Evolutionary conservation across 2,329 filamentous ascomycete genomes (phyloP), one percentile per base, ranked within the genome.

Genomic region (Xylaria polymorpha): DNA sequence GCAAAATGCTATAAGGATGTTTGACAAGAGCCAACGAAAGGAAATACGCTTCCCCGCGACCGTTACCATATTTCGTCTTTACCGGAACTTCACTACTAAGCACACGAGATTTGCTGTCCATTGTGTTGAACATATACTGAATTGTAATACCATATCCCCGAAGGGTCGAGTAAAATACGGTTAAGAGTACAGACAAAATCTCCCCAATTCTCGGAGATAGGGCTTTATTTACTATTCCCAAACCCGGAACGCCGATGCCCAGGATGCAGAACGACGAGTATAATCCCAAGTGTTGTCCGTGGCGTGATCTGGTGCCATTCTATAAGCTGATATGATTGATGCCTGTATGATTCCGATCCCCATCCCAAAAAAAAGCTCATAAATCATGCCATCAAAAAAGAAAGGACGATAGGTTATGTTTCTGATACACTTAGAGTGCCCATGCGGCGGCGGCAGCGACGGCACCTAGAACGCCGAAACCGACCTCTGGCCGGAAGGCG

Each of bases 401-500:
- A 51, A 5, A 22, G 55, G 3, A 44, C 3, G 20, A 25, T 44
- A 20, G 4, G 35, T 8, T 59, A 8, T 43, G 5, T 37, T 43
- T 57, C 39, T 62, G 41, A 18, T 69, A 58, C 35, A 10, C 43
- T 56, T 75, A 79, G 46, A 79, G 48, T 6, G 73, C 75, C 2
- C 76, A 51, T 55, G 75, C 73, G 4, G 77, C 77, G 2, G 77
- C 57, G 25, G 70, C 74, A 9, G 71, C 74, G 22, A 65, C 73
- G 22, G 68, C 73, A 29, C 78, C 77, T 50, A 78, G 29, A 37
- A 79, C 53, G 8, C 77, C 77, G 46, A 76, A 64, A 12, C 74
- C 73, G 14, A 78, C 20, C 32, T 75, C 76, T 1, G 77, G 71
- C 41, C 77, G 69, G n/a, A 64, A 71, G 10, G 75, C 77, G 1